Conservation (phyloP, 2,329 filamentous ascomycete genomes). For the Stachybotrys elegans region DNA sequence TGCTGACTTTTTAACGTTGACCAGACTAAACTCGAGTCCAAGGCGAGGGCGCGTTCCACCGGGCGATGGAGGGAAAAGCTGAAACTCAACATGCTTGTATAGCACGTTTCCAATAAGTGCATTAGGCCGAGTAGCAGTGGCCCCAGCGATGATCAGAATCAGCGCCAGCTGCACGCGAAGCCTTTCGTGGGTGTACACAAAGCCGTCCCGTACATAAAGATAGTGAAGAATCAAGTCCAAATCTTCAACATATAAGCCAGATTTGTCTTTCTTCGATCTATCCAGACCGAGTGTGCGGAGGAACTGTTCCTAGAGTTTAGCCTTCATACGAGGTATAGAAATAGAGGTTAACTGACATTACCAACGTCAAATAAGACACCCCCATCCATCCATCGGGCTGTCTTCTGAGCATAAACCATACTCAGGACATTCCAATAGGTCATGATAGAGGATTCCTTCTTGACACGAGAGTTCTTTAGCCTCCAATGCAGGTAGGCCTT, state of each 20-base stretch:
- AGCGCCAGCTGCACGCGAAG: conserved; percentile 15
- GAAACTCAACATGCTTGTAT: conserved; percentile 19
- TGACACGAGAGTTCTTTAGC: neutral
- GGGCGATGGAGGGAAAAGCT: conserved; percentile 13
- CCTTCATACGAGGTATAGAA: neutral
- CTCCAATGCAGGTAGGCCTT: neutral
- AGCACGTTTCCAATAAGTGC: conserved; percentile 17
- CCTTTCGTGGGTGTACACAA: conserved; percentile 18
- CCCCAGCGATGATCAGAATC: conserved; percentile 15
- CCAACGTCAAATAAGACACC: neutral
- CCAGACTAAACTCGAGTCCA: conserved; percentile 15
- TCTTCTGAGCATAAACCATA: neutral
- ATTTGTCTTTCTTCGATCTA: neutral
- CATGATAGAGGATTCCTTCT: neutral
- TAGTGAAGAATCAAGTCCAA: conserved; percentile 15
- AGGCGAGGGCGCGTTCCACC: conserved; percentile 9
- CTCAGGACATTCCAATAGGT: neutral
- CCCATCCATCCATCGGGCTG: neutral
- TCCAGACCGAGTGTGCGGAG: neutral
- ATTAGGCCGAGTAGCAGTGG: conserved; percentile 15
- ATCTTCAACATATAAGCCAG: conserved; percentile 6
- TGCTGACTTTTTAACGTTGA: conserved; percentile 18
- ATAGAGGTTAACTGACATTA: neutral
- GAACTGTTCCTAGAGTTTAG: neutral
- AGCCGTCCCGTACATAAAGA: conserved; percentile 15